A percentile compares a stretch with the other conserved stretches of the same genome.
Evolutionary conservation across 495 filamentous ascomycete genomes (phyloP).

Genomic region (Cudoniella acicularis): DNA sequence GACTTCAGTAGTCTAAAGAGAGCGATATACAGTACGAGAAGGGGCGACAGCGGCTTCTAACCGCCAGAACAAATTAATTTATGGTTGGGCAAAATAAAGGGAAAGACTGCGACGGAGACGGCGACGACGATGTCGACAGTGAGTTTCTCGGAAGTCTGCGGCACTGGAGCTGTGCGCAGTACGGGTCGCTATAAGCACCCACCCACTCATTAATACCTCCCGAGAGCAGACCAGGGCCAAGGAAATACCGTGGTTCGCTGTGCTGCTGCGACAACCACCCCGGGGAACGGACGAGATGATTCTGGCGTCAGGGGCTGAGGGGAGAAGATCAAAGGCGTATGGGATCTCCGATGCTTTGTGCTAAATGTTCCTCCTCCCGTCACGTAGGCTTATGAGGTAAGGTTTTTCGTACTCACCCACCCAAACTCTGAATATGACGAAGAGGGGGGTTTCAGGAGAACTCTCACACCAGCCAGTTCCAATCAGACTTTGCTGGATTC

Average conservation of each 20-base stretch:
- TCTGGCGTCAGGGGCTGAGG: neutral
- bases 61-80: too few relatives aligned
- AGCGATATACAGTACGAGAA: too few relatives aligned
- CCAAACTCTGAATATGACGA: neutral
- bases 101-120: too few relatives aligned
- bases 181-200: neutral
- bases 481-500: neutral
- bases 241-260: neutral
- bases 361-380: neutral
- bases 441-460: neutral
- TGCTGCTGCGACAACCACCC: too few relatives aligned
- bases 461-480: neutral
- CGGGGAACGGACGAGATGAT: too few relatives aligned
- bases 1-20: too few relatives aligned
- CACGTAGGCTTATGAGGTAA: conserved; percentile 7
- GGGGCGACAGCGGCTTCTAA: too few relatives aligned
- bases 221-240: neutral
- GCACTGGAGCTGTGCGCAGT: too few relatives aligned
- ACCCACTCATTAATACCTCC: neutral
- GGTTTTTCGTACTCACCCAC: neutral
- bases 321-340: conserved; percentile 12
- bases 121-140: too few relatives aligned
- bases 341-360: conserved; percentile 15
- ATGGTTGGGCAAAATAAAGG: too few relatives aligned
- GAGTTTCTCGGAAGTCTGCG: too few relatives aligned